A percentile compares a stretch with the other conserved stretches of the same genome.
These are phyloP conservation scores for Debaryomycetaceae sp. DNA, from an alignment of 1,139 yeast genomes.

Conservation along the genomic window DNA sequence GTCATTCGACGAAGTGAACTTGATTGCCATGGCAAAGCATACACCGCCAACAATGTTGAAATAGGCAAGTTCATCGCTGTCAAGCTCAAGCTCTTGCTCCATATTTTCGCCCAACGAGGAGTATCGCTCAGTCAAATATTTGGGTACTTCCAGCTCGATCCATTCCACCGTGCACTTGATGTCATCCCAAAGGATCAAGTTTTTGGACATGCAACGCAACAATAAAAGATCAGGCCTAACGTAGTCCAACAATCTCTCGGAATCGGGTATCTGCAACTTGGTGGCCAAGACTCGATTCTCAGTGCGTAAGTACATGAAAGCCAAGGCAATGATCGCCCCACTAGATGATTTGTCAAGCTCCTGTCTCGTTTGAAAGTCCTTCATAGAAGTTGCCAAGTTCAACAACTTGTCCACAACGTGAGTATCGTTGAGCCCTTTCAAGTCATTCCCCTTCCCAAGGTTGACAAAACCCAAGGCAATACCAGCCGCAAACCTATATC, in stretches of 20 bases:
- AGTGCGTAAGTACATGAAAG: slow-evolving; percentile 70
- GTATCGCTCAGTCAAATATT: slow-evolving; percentile 28
- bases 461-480: slow-evolving; percentile 85
- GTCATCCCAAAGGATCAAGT: slow-evolving; percentile 74
- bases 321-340: slow-evolving; percentile 77
- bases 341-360: slow-evolving; percentile 72
- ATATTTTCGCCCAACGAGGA: slow-evolving; percentile 10
- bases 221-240: slow-evolving; percentile 77
- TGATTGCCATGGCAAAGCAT: slow-evolving; percentile 70
- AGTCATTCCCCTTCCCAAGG: slow-evolving; percentile 68
- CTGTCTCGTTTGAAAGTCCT: slow-evolving; percentile 64
- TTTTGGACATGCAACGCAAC: slow-evolving; percentile 62
- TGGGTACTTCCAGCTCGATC: slow-evolving; percentile 58
- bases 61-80: slow-evolving; percentile 62
- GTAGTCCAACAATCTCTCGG: slow-evolving; percentile 62
- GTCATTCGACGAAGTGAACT: slow-evolving; percentile 70
- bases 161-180: slow-evolving; percentile 53
- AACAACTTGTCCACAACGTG: slow-evolving; percentile 65
- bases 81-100: slow-evolving; percentile 25
- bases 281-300: slow-evolving; percentile 56
- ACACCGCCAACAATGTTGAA: slow-evolving; percentile 73
- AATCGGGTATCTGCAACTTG: slow-evolving; percentile 60
- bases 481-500: slow-evolving; percentile 86
- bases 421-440: slow-evolving; percentile 62
- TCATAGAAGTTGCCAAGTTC: slow-evolving; percentile 55